Base-by-base conservation (phyloP, 2,329 filamentous ascomycete species). In the Diaporthe ampelina region DNA sequence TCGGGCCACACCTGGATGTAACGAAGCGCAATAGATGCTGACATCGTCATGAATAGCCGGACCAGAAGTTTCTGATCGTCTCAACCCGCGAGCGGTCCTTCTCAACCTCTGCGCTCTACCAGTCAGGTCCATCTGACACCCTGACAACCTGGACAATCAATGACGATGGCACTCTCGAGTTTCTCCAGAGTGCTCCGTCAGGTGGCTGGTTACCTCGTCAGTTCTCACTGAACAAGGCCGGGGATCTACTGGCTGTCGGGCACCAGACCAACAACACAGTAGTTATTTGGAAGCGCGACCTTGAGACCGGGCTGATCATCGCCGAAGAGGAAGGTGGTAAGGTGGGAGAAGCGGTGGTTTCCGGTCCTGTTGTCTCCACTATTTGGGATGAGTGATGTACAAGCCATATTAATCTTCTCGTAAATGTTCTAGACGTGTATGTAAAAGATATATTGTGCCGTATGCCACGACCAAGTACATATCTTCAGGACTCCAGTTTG, bases 151-250 rank as follows among this genome's bases (percentile, higher is more conserved):
- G 91, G 84, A 79, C 84, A 70, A 88, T 94, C 77, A 74, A 79
- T 1, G 76, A 80, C 19, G 88, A 87, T 21, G 93, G 92, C 9
- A 84, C 82, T 1, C 85, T 94, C 29, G 82, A 79, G 0, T 87
- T 90, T 72, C 81, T 90, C 1, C 88, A 92, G 78, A 85, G 90
- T 35, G 87, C 87, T 21, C 86, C 92, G 0, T 88, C 91, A 0
- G 92, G 92, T 59, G 94, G 94, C 2, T 81, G 84, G 11, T 88
- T 87, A 72, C 94, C 94, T 0, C 88, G 94, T 35, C 92, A 93
- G 56, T 93, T 94, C 81, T 88, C 87, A 67, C 82, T 94, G 73
- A 95, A 93, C 81, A 87, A 86, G 76, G 88, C 87, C 15, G 93
- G 93, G 1, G 87, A 87, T 71, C 82, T 92, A 73, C 83, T 94